Percentiles rank a stretch among this genome's conserved stretches.
Conservation (phyloP, 169 alveolate genomes). For the Neospora caninum region DNA sequence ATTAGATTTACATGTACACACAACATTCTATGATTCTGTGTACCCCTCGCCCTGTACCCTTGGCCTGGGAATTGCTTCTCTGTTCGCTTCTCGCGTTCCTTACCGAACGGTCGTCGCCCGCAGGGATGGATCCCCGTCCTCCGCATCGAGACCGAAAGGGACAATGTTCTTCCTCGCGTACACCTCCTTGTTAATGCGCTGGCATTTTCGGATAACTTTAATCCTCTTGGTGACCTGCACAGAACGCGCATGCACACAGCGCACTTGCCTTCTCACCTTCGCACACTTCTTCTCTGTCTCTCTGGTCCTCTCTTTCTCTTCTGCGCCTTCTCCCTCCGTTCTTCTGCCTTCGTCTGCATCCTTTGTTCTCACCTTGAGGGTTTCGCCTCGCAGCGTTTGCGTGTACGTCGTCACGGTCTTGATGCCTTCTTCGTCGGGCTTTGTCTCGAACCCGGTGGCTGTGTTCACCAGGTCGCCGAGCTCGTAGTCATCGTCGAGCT, state of each 20-base stretch:
- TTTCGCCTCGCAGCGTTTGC: slow-evolving; percentile 78
- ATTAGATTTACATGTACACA: no score
- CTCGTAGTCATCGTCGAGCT: slow-evolving; percentile 60
- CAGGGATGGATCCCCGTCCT: neutral
- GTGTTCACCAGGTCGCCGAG: slow-evolving; percentile 54
- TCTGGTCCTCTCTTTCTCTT: neutral
- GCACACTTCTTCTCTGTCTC: neutral
- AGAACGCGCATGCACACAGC: neutral
- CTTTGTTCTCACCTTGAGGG: slow-evolving; percentile 76
- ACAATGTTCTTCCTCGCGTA: slow-evolving; percentile 73
- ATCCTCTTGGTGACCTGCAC: slow-evolving; percentile 79
- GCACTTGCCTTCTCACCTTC: neutral
- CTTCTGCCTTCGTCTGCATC: neutral
- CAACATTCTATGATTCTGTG: no score
- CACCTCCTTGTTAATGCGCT: slow-evolving; percentile 75
- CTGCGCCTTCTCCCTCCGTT: neutral
- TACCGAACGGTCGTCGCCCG: neutral
- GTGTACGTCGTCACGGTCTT: slow-evolving; percentile 80
- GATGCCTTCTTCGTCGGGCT: slow-evolving; percentile 74
- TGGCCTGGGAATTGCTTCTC: neutral
- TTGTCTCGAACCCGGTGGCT: slow-evolving; percentile 50
- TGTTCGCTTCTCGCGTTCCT: neutral
- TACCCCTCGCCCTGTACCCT: no score
- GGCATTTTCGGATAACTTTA: slow-evolving; percentile 74
- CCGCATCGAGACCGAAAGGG: slow-evolving; percentile 73